Evolutionary conservation across 2,329 filamentous ascomycete species (phyloP).

Genomic region (Apiospora kogelbergensis): DNA sequence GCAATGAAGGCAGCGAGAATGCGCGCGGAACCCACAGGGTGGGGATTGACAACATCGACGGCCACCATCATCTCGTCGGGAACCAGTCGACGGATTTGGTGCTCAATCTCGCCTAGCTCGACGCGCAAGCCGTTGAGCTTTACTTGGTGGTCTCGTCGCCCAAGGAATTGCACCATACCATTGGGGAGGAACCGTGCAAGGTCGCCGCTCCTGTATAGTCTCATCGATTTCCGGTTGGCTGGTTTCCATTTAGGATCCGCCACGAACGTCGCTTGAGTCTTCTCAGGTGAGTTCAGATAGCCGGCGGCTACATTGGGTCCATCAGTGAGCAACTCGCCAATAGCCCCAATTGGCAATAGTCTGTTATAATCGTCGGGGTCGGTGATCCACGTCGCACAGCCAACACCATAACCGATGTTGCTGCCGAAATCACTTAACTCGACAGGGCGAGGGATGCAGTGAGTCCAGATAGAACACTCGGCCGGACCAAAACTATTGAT

Average conservation of each 20-base stretch:
- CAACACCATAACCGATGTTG: conserved; percentile 8
- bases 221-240: conserved; percentile 2
- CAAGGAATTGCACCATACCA: conserved; percentile 34
- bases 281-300: conserved; percentile 16
- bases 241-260: conserved; percentile 5
- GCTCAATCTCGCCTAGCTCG: conserved; percentile 45
- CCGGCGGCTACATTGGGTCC: conserved; percentile 8
- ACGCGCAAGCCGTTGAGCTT: conserved; percentile 50
- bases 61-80: conserved; percentile 8
- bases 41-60: conserved; percentile 9
- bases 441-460: not conserved
- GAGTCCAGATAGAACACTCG: not conserved
- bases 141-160: conserved; percentile 48
- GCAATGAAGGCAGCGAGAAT: not conserved
- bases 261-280: conserved; percentile 16
- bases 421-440: not conserved
- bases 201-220: conserved; percentile 36
- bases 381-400: not conserved
- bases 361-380: conserved; percentile 6
- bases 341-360: not conserved
- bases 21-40: not conserved
- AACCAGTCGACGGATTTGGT: conserved; percentile 5
- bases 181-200: conserved; percentile 30
- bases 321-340: not conserved
- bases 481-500: conserved; percentile 1